Percentiles rank a stretch among this genome's conserved stretches.
Evolutionary conservation across 306 rosid genomes (phyloP).

Genomic region (Fagus crenata): DNA sequence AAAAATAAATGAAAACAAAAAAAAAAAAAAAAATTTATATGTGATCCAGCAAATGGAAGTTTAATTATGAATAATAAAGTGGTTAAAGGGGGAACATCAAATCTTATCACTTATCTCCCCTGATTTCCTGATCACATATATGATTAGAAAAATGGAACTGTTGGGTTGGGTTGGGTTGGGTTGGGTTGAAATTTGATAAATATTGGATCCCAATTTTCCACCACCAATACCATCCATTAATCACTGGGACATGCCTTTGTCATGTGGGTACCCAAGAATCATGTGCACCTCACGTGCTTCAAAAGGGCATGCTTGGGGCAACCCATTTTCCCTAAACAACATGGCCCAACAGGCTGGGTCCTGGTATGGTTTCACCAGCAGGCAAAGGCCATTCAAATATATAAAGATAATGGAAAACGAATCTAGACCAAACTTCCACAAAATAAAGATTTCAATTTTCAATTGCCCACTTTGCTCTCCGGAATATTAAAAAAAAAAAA

Average conservation of each 20-base stretch:
- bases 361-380: neutral
- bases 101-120: neutral
- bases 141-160: neutral
- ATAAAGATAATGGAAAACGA: neutral
- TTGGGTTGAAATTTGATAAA: neutral
- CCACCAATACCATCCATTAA: neutral
- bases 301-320: neutral
- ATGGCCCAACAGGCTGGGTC: neutral
- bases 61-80: neutral
- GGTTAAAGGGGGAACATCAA: neutral
- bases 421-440: neutral
- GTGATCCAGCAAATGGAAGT: neutral
- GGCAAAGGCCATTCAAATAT: neutral
- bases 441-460: neutral
- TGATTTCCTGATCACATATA: neutral
- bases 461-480: too few relatives aligned
- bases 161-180: too few relatives aligned
- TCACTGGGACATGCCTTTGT: neutral
- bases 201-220: neutral
- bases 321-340: neutral
- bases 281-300: constrained; percentile 6
- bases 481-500: too few relatives aligned
- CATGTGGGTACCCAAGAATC: neutral
- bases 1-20: too few relatives aligned
- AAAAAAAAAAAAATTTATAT: too few relatives aligned